Base-by-base conservation (phyloP, 371 early-diverging fungal species). In the Basidiobolus meristosporus region DNA sequence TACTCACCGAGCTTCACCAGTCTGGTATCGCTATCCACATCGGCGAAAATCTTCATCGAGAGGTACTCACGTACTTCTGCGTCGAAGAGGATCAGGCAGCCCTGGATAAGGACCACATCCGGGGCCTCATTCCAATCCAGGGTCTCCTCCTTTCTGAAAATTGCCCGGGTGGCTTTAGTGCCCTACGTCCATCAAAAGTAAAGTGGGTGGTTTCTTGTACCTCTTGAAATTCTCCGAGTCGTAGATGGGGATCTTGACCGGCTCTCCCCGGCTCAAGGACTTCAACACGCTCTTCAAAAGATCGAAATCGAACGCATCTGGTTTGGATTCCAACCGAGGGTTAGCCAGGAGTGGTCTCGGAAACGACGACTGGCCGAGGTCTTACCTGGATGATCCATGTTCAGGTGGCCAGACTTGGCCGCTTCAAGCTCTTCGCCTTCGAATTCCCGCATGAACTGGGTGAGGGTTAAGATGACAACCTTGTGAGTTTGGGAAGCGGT, bases 21-120 rank as follows among this genome's bases (percentile, higher is more conserved):
- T 6, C 81, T 46, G 12, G 62, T 53, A 43, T 81, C 81, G 40
- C 61, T 58, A 45, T 81, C 81, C 17, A 75, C 67, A 46, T 81
- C 78, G 19, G 74, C 60, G 45, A 62, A 68, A 7, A 73, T 55
- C 47, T 69, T 73, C 52, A 77, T 62, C 37, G 65, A 60, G 47
- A 77, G 56, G 23, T 62, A 38, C 5, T 72, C 64, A 7, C 69
- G 55, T 7, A 79, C 35, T 26, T 53, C 41, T 20, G 54, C 50
- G 32, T 63, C 55, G 50, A 73, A 80, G 16, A 76, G 53, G 2
- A 72, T 53, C 16, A 69, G 48, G 16, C 68, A 73, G 31, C 79
- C 78, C 31, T 68, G 68, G 10, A 75, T 43, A n/a, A 78, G 41
- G 23, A 73, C 59, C 2, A 73, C 68, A 48, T 70, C 65, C 0